Evolutionary conservation across 768 basidiomycete species (phyloP).

Genomic region (Boletus sp.): DNA sequence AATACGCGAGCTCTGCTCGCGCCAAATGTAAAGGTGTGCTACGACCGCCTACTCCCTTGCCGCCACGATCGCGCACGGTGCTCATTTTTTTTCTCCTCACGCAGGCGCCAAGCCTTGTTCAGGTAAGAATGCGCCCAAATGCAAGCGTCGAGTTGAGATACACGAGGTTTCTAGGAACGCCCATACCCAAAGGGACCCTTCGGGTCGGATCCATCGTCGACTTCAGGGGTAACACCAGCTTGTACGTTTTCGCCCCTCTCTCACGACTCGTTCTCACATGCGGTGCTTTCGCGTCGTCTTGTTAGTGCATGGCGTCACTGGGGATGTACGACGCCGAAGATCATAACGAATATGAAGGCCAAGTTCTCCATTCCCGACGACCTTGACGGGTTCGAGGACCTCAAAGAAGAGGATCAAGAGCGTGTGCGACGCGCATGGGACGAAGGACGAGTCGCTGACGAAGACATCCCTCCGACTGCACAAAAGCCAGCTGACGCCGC

Average conservation of each 20-base stretch:
- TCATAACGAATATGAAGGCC: conserved; percentile 70
- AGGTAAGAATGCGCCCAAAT: conserved; percentile 42
- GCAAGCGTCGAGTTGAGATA: not conserved
- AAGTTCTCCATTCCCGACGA: conserved; percentile 58
- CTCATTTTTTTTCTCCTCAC: conserved; percentile 21
- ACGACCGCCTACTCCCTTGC: not conserved
- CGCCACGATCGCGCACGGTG: conserved; percentile 17
- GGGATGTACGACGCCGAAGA: conserved; percentile 76
- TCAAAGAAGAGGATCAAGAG: conserved; percentile 65
- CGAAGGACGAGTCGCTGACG: conserved; percentile 74
- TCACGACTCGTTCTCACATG: not conserved
- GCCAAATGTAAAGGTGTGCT: conserved; percentile 77
- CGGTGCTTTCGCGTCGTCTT: not conserved
- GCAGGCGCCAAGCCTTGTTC: conserved; percentile 75
- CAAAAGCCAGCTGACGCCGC: conserved; percentile 53
- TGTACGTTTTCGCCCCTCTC: conserved; percentile 43
- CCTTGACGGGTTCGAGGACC: conserved; percentile 82
- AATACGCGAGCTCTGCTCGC: conserved; percentile 66
- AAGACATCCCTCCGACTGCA: conserved; percentile 78
- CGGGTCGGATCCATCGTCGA: conserved; percentile 77
- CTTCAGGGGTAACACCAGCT: conserved; percentile 63
- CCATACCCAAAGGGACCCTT: conserved; percentile 69
- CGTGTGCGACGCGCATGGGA: conserved; percentile 73
- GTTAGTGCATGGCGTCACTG: conserved; percentile 83
- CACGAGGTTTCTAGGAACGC: conserved; percentile 48